Base-by-base conservation (phyloP, 371 early-diverging fungal species). In the Apophysomyces sp. region DNA sequence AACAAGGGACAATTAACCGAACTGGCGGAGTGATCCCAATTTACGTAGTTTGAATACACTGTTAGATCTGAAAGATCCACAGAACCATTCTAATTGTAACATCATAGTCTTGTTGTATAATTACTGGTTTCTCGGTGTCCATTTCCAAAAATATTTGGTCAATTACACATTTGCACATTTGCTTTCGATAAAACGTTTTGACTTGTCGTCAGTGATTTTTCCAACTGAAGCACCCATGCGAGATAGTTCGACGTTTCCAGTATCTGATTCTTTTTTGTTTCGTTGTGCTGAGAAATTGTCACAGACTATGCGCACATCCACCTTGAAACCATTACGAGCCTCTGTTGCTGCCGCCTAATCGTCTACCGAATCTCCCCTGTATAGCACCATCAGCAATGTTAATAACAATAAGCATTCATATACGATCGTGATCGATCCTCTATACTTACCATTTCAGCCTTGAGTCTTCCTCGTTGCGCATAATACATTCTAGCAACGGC, bases 401-500 rank as follows among this genome's bases (percentile, higher is more conserved):
- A 58, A 58, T 41, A 58, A 58, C 31, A 41, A n/a, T n/a, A n/a
- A n/a, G n/a, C 34, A 34, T 7, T 5, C 34, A 12, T 34, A 34
- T 34, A 34, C 12, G 7, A 49, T 49, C 5, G 39, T 26, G 44
- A 29, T 40, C 12, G 30, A 44, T 18, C 6, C 18, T 13, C 51
- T 57, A 18, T 24, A 27, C 30, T 49, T 64, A 58, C 57, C 58
- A 63, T 29, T 57, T 63, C 40, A 58, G 55, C 29, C 58, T 27
- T 40, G 54, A 31, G 30, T 53, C 53, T 21, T 57, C 40, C 41
- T 39, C 63, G 53, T 54, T 44, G 30, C 55, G 52, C 59, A 59
- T 59, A 26, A 57, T 58, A 44, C 32, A 40, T 58, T 63, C 64
- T 18, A 63, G 59, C 8, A 63, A 26, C 11, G 58, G 64, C 18